Percentiles rank a stretch among this genome's conserved stretches.
Evolutionary conservation across 768 basidiomycete genomes (phyloP).

Genomic region (Leccinum boreale): DNA sequence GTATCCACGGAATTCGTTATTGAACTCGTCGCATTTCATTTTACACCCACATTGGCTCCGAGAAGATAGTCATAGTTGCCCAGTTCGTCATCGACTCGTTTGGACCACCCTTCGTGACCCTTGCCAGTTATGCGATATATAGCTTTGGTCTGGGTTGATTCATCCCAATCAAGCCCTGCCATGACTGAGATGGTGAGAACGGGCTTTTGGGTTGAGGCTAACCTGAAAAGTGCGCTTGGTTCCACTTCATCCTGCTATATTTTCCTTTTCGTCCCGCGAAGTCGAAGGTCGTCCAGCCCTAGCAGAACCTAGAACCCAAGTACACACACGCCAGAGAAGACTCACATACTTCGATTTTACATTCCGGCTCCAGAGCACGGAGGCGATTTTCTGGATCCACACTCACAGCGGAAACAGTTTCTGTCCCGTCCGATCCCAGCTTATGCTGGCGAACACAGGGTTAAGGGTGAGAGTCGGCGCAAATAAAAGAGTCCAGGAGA

Average conservation of each 20-base stretch:
- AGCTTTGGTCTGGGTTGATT: conserved; percentile 55
- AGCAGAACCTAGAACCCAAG: conserved; percentile 1
- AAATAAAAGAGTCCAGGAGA: neutral
- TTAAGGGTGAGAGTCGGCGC: conserved; percentile 12
- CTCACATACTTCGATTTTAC: conserved; percentile 61
- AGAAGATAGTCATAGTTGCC: conserved; percentile 87
- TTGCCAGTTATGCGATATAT: conserved; percentile 70
- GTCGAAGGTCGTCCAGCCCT: conserved; percentile 88
- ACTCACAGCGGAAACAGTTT: conserved; percentile 65
- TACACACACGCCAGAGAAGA: neutral
- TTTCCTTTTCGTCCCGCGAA: conserved; percentile 75
- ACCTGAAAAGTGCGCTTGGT: conserved; percentile 79
- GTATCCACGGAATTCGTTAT: conserved; percentile 10
- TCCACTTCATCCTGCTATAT: conserved; percentile 76
- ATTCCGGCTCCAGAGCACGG: conserved; percentile 52
- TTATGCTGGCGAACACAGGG: conserved; percentile 54
- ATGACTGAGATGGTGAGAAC: neutral
- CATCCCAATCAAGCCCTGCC: conserved; percentile 82
- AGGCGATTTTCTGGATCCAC: conserved; percentile 69
- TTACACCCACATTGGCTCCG: conserved; percentile 58
- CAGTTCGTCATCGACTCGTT: conserved; percentile 74
- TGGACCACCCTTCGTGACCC: conserved; percentile 78
- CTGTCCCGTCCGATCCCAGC: conserved; percentile 76
- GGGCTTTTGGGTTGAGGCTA: conserved; percentile 1
- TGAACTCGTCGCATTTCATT: neutral